These are phyloP conservation scores for Puccinia sorghi DNA, from an alignment of 1,284 basidiomycete species.

Conservation along the genomic window DNA sequence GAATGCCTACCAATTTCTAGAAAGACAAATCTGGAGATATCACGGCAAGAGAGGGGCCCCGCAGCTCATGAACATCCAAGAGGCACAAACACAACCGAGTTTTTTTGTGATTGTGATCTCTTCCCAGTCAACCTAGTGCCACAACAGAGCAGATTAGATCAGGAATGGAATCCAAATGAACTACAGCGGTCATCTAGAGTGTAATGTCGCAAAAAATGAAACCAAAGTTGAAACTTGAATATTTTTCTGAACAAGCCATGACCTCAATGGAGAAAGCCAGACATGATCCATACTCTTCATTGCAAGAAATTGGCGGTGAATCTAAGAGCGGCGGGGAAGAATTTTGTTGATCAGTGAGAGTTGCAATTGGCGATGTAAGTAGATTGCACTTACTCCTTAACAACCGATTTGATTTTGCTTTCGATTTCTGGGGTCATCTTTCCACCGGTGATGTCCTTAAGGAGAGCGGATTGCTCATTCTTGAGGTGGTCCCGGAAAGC, in stretches of 20 bases:
- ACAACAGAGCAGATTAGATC: neutral
- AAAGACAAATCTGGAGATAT: too few relatives aligned
- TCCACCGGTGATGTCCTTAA: conserved; percentile 72
- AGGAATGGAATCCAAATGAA: neutral
- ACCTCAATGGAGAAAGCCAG: neutral
- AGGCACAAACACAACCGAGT: neutral
- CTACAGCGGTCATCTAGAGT: conserved; percentile 4
- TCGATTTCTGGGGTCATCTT: conserved; percentile 85
- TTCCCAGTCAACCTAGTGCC: neutral
- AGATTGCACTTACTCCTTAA: conserved; percentile 52
- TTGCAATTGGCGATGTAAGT: conserved; percentile 3
- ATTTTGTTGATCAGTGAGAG: neutral
- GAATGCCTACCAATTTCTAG: too few relatives aligned
- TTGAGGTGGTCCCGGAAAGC: conserved; percentile 75
- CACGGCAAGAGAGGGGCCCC: too few relatives aligned
- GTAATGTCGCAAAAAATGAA: neutral
- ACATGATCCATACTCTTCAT: conserved; percentile 21
- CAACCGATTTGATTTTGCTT: conserved; percentile 81
- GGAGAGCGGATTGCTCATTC: conserved; percentile 56
- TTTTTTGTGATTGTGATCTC: neutral
- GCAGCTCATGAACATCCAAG: neutral
- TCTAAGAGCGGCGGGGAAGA: neutral
- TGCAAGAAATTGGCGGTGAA: conserved; percentile 48
- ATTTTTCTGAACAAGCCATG: conserved; percentile 15
- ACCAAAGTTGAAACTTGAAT: neutral